Evolutionary conservation across 768 basidiomycete species (phyloP).

Genomic region (Gloeopeniophorella convolvens): DNA sequence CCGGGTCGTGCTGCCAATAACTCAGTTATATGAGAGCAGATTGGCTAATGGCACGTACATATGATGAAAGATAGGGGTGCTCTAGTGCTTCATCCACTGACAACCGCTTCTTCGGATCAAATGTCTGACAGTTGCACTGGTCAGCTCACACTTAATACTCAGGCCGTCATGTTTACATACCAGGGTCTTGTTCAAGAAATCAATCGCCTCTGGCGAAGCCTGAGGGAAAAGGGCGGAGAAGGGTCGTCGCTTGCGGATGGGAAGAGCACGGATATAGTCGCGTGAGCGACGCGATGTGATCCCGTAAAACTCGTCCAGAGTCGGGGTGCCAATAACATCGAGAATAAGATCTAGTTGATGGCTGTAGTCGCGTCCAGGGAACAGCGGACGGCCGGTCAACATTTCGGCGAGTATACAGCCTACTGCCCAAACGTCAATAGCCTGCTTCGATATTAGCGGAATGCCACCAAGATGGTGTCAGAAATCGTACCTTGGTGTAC

Average conservation of each 20-base stretch:
- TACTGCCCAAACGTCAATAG: constrained; percentile 72
- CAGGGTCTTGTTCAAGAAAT: constrained; percentile 67
- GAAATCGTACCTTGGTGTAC: constrained; percentile 55
- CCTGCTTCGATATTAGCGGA: constrained; percentile 28
- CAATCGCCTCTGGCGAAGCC: constrained; percentile 65
- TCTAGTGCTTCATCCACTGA: constrained; percentile 76
- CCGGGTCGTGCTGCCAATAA: constrained; percentile 63
- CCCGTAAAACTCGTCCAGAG: constrained; percentile 84
- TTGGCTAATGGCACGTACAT: constrained; percentile 39
- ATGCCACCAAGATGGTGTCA: background rate
- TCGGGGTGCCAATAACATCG: constrained; percentile 85
- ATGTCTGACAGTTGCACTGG: constrained; percentile 44
- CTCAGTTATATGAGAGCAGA: constrained; percentile 2
- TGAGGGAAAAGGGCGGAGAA: constrained; percentile 73
- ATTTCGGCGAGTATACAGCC: constrained; percentile 79
- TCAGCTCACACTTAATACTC: background rate
- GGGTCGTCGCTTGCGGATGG: constrained; percentile 68
- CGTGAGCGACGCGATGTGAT: constrained; percentile 80
- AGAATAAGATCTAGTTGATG: constrained; percentile 86
- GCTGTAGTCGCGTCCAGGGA: constrained; percentile 83
- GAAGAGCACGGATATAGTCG: constrained; percentile 82
- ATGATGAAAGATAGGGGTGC: constrained; percentile 77
- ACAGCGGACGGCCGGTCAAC: constrained; percentile 72
- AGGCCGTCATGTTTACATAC: constrained; percentile 31
- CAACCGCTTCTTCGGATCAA: constrained; percentile 81